Evolutionary conservation across 2,329 filamentous ascomycete genomes (phyloP).

Genomic region (Claviceps spartinae): DNA sequence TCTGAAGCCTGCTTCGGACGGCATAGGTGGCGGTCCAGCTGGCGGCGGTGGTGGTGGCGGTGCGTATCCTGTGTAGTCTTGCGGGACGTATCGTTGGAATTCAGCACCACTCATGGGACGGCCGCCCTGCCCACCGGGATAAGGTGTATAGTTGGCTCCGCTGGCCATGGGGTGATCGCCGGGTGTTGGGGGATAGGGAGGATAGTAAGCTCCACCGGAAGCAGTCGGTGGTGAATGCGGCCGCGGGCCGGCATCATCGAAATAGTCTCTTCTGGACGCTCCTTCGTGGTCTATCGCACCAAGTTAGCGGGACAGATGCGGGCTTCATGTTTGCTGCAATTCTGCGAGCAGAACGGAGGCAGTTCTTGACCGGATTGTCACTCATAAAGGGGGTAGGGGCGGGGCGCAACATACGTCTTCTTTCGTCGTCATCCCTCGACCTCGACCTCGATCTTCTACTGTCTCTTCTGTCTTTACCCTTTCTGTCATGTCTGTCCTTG

Average conservation of each 20-base stretch:
- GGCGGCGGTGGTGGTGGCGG: constrained; percentile 23
- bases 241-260: constrained; percentile 21
- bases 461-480: constrained; percentile 28
- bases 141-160: constrained; percentile 8
- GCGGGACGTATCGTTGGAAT: constrained; percentile 27
- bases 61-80: constrained; percentile 28
- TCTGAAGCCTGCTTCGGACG: constrained; percentile 6
- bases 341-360: not conserved
- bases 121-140: constrained; percentile 16
- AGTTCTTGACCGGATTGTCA: not conserved
- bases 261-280: constrained; percentile 22
- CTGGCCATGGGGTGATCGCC: constrained; percentile 8
- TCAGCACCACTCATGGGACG: constrained; percentile 15
- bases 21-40: constrained; percentile 16
- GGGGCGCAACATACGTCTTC: constrained; percentile 11
- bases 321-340: not conserved
- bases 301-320: not conserved
- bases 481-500: constrained; percentile 26
- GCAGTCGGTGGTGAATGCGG: constrained; percentile 34
- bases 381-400: not conserved
- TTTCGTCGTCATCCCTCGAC: constrained; percentile 15
- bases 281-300: constrained; percentile 21
- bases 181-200: constrained; percentile 24
- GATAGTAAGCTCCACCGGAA: constrained; percentile 38
- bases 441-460: constrained; percentile 16